phyloP scores from a whole-genome alignment of 2,329 filamentous ascomycete species.

The Atkinsonella hypoxylon region DNA sequence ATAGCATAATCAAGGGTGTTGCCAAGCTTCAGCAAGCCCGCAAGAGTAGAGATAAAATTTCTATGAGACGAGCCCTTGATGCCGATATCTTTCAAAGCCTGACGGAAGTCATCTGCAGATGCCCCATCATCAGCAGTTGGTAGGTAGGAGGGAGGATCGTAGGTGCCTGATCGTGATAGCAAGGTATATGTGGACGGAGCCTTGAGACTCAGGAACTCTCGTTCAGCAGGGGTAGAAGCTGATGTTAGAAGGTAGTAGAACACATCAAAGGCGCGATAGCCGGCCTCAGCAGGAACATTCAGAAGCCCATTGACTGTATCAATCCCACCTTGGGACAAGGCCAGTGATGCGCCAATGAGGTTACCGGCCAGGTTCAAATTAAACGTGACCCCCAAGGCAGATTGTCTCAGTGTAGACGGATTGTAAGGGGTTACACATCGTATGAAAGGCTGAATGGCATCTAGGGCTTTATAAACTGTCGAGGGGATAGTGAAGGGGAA shows the following conservation, averaged over 20 bases:
- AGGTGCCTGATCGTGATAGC: conserved; percentile 73
- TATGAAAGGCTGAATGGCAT: conserved; percentile 75
- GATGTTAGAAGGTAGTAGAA: conserved; percentile 94
- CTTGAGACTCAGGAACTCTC: conserved; percentile 77
- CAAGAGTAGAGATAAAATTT: conserved; percentile 73
- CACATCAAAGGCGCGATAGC: conserved; percentile 89
- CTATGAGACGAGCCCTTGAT: conserved; percentile 79
- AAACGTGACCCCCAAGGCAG: conserved; percentile 68
- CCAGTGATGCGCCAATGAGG: conserved; percentile 61
- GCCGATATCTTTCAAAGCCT: conserved; percentile 78
- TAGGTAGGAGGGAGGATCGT: conserved; percentile 74
- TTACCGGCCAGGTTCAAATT: conserved; percentile 73
- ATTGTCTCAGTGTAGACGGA: conserved; percentile 70
- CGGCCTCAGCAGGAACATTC: conserved; percentile 64
- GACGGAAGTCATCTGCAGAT: conserved; percentile 83
- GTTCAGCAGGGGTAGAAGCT: conserved; percentile 77
- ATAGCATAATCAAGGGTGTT: conserved; percentile 78
- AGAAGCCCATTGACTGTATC: conserved; percentile 73
- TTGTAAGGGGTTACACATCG: conserved; percentile 82
- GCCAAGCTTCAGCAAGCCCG: conserved; percentile 80
- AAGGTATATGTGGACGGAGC: conserved; percentile 65
- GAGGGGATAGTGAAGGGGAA: conserved; percentile 70
- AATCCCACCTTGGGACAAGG: conserved; percentile 77
- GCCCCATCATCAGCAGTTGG: conserved; percentile 88
- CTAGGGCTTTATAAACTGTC: conserved; percentile 64